phyloP scores from a whole-genome alignment of 2,329 filamentous ascomycete species.

The Chrysoporthe deuterocubensis region DNA sequence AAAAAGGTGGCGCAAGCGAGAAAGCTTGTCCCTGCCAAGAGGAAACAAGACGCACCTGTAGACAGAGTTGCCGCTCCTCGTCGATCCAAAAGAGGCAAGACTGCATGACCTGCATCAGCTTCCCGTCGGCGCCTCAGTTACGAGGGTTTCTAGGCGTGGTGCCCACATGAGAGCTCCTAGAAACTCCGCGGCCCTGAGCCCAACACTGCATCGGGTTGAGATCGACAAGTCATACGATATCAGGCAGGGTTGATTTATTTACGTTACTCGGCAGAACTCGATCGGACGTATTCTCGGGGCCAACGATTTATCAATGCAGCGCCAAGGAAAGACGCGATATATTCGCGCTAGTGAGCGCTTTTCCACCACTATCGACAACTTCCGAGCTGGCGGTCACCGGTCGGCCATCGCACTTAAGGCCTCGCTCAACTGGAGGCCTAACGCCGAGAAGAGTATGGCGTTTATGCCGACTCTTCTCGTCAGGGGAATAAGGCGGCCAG shows the following conservation, averaged over 20 bases:
- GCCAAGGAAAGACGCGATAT: not conserved
- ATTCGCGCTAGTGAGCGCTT: not conserved
- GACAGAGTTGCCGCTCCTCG: conserved; percentile 19
- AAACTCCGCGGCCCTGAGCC: not conserved
- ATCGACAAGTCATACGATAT: not conserved
- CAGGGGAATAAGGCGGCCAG: not conserved
- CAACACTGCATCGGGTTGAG: not conserved
- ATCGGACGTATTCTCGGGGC: not conserved
- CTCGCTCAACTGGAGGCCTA: not conserved
- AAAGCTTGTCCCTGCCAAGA: conserved; percentile 15
- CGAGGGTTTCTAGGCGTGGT: not conserved
- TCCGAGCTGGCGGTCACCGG: not conserved
- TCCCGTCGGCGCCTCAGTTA: not conserved
- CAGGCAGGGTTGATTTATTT: not conserved
- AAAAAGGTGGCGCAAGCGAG: conserved; percentile 16
- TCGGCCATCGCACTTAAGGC: not conserved
- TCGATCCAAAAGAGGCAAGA: conserved; percentile 23
- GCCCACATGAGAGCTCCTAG: not conserved
- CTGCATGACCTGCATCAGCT: conserved; percentile 3
- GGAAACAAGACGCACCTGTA: conserved; percentile 17
- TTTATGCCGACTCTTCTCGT: not conserved
- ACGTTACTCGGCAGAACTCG: not conserved
- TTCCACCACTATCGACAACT: not conserved
- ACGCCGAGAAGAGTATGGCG: not conserved
- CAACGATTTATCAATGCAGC: not conserved